A percentile compares a stretch with the other conserved stretches of the same genome.
Conservation (phyloP, 345 rosid species). For the Sonneratia caseolaris region DNA sequence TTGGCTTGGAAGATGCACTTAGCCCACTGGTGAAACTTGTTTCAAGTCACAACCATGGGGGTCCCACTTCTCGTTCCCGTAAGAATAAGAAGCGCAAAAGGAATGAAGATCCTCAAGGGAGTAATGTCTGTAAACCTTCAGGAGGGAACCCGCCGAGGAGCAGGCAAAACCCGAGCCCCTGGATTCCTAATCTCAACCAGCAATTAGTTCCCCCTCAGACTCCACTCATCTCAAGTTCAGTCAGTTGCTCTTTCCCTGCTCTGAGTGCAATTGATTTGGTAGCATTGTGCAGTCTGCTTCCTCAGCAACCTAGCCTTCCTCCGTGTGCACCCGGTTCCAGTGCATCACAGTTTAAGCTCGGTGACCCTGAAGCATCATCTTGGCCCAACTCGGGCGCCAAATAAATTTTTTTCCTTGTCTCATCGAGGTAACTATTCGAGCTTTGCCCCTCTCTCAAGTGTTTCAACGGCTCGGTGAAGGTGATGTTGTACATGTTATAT, state of each 20-base stretch:
- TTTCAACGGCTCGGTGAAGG: neutral
- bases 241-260: neutral
- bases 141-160: neutral
- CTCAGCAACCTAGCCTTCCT: conserved; percentile 3
- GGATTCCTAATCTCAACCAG: neutral
- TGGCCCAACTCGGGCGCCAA: neutral
- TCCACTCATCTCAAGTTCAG: neutral
- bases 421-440: neutral
- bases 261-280: neutral
- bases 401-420: neutral
- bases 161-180: neutral
- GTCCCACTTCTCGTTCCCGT: neutral
- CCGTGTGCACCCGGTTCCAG: neutral
- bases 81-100: conserved; percentile 2
- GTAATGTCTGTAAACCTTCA: neutral
- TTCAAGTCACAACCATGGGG: neutral
- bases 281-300: neutral
- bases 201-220: neutral
- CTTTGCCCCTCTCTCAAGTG: neutral
- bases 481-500: neutral
- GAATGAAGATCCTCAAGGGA: neutral
- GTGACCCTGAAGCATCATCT: neutral
- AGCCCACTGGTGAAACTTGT: neutral
- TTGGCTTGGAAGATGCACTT: conserved; percentile 15
- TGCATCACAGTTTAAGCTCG: neutral